These are phyloP conservation scores for Citrus inodora DNA, from an alignment of 345 rosid genomes.

Conservation along the genomic window DNA sequence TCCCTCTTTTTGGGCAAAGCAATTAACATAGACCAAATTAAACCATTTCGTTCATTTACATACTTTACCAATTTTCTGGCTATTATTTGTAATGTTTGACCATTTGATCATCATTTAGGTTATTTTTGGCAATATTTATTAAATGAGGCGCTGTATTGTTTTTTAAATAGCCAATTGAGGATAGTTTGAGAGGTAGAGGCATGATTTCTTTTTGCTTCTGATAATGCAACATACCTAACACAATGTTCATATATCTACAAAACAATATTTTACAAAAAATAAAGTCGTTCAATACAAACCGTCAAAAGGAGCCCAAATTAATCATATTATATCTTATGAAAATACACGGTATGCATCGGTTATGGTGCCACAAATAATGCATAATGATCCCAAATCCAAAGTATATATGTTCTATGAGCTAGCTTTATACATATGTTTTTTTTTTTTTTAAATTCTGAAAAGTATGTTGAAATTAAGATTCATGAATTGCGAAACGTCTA, in stretches of 20 bases:
- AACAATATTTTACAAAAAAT: not conserved
- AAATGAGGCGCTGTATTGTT: not conserved
- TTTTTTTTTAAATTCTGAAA: too few relatives aligned
- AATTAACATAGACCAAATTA: not conserved
- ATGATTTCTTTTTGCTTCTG: conserved; percentile 4
- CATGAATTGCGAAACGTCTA: conserved; percentile 2
- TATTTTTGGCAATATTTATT: not conserved
- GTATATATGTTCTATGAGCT: not conserved
- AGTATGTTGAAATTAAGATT: not conserved
- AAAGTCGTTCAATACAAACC: not conserved
- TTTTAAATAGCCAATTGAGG: not conserved
- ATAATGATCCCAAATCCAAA: not conserved
- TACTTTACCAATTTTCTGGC: not conserved
- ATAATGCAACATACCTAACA: conserved; percentile 2
- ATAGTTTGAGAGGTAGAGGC: not conserved
- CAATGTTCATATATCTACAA: not conserved
- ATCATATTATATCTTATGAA: too few relatives aligned
- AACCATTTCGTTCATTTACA: not conserved
- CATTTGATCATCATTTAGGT: not conserved
- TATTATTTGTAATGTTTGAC: not conserved
- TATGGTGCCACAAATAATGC: not conserved
- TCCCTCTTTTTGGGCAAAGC: not conserved
- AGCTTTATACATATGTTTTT: not conserved
- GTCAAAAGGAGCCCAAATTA: not conserved
- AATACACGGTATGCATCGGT: not conserved